Conservation (phyloP, 106 monocot species). For the Platanthera zijinensis region DNA sequence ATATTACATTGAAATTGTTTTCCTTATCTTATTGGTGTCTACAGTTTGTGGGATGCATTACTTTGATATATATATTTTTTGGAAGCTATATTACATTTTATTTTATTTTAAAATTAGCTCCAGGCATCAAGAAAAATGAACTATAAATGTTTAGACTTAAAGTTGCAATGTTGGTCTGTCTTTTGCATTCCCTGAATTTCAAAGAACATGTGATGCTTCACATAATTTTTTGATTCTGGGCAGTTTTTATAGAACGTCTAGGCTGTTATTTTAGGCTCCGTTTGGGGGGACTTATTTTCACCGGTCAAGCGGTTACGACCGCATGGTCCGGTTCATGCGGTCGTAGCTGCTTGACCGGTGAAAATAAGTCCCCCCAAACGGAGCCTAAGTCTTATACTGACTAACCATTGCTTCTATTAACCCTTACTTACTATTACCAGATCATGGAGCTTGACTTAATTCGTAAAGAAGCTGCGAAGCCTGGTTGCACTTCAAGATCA, state of each 20-base stretch:
- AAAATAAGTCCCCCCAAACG: no score
- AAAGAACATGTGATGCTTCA: slow-evolving; percentile 26
- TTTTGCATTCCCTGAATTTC: slow-evolving; percentile 30
- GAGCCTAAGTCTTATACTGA: slow-evolving; percentile 19
- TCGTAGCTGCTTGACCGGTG: no score
- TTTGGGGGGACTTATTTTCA: no score
- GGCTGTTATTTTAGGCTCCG: neutral
- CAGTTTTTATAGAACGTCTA: slow-evolving; percentile 9
- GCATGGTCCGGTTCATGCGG: no score
- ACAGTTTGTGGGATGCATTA: neutral
- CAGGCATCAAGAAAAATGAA: slow-evolving; percentile 69
- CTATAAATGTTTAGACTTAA: slow-evolving; percentile 43
- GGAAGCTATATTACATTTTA: neutral
- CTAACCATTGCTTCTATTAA: neutral
- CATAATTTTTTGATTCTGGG: slow-evolving; percentile 61
- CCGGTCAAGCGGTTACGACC: no score
- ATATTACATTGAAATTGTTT: neutral
- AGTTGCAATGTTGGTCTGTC: slow-evolving; percentile 30
- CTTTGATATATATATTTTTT: neutral
- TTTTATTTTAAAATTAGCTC: slow-evolving; percentile 8
- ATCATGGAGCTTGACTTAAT: slow-evolving; percentile 68
- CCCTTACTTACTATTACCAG: slow-evolving; percentile 30
- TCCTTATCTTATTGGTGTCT: neutral
- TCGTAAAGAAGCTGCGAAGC: slow-evolving; percentile 59
- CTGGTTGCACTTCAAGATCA: slow-evolving; percentile 55